A percentile compares a stretch with the other conserved stretches of the same genome.
These are phyloP conservation scores for Penicillium sp. DNA, from an alignment of 2,329 filamentous ascomycete genomes.

Conservation along the genomic window DNA sequence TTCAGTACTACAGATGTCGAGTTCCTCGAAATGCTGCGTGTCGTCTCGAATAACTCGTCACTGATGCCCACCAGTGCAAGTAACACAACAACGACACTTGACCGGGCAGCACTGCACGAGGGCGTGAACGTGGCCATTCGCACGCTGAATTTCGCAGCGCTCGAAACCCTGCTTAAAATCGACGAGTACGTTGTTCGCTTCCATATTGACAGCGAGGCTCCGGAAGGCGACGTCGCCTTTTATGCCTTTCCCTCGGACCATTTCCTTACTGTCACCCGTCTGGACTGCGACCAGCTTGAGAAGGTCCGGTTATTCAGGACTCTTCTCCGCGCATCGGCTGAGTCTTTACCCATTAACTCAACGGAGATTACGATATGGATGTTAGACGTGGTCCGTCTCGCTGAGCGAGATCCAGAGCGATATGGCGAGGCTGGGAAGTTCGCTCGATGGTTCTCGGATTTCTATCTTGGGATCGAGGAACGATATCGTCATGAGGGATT, in stretches of 20 bases:
- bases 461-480: slow-evolving; percentile 31
- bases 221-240: not conserved
- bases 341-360: slow-evolving; percentile 36
- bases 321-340: slow-evolving; percentile 36
- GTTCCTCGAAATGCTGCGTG: slow-evolving; percentile 36
- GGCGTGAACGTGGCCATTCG: slow-evolving; percentile 40
- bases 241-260: slow-evolving; percentile 33
- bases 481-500: too few species aligned
- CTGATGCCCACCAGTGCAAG: too few species aligned
- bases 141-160: slow-evolving; percentile 28
- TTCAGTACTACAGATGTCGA: slow-evolving; percentile 28
- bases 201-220: slow-evolving; percentile 1
- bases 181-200: slow-evolving; percentile 30
- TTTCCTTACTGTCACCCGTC: slow-evolving; percentile 29
- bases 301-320: slow-evolving; percentile 28
- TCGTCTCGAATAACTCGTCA: slow-evolving; percentile 27
- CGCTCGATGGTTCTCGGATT: slow-evolving; percentile 34
- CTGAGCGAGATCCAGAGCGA: not conserved
- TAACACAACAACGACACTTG: slow-evolving; percentile 17
- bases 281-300: slow-evolving; percentile 16
- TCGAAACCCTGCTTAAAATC: slow-evolving; percentile 37
- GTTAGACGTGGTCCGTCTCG: slow-evolving; percentile 19
- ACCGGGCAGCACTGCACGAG: slow-evolving; percentile 33
- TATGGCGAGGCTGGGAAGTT: slow-evolving; percentile 20
- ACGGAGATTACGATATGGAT: slow-evolving; percentile 37